These are phyloP conservation scores for Paspalum notatum DNA, from an alignment of 176 grass and related monocot species.

Conservation along the genomic window DNA sequence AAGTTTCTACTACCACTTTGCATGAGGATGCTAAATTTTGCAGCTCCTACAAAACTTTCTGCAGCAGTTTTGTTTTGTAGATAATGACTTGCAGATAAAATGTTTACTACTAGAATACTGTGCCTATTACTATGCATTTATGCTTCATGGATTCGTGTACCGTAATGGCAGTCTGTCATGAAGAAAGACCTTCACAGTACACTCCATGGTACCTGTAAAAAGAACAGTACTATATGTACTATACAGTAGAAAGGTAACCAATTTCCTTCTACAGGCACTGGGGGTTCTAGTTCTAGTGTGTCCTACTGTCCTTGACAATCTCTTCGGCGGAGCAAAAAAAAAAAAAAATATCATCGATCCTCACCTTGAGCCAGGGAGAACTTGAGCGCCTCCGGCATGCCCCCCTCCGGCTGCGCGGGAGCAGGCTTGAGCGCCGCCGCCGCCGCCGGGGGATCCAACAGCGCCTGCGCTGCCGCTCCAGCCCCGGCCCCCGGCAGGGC, in stretches of 20 bases:
- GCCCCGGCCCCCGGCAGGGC: constrained; percentile 28
- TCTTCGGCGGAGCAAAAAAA: too few relatives aligned
- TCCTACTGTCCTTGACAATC: too few relatives aligned
- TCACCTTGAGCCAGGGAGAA: constrained; percentile 75
- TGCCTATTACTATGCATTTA: background rate
- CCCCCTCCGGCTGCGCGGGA: constrained; percentile 40
- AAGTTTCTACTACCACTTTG: background rate
- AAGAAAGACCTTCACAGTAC: background rate
- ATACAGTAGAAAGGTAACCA: too few relatives aligned
- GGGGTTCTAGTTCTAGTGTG: too few relatives aligned
- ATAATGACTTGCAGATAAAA: too few relatives aligned
- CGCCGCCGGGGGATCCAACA: constrained; percentile 29
- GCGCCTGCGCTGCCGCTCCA: too few relatives aligned
- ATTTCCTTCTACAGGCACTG: too few relatives aligned
- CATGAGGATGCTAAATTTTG: background rate
- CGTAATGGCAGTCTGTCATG: too few relatives aligned
- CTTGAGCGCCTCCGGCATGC: constrained; percentile 36
- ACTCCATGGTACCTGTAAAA: background rate
- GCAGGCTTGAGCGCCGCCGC: background rate
- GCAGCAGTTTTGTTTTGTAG: too few relatives aligned
- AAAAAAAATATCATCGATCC: too few relatives aligned
- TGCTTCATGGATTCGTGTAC: background rate
- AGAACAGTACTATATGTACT: too few relatives aligned
- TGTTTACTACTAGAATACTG: too few relatives aligned
- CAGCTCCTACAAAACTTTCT: background rate